Conservation (phyloP, 805 yeast genomes). For the Metschnikowia santaceciliae region DNA sequence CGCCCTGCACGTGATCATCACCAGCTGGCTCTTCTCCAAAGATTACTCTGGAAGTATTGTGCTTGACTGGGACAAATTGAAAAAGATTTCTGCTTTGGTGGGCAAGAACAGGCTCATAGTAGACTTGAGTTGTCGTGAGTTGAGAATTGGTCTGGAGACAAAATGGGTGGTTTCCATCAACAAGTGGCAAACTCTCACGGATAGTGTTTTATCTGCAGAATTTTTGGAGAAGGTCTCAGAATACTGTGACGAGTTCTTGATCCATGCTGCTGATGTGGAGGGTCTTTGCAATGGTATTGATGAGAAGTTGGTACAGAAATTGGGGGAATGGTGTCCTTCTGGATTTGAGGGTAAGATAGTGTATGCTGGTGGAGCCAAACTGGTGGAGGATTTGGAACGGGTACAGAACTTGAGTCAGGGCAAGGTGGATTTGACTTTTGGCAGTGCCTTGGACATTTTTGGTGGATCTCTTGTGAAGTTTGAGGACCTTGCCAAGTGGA, state of each 20-base stretch:
- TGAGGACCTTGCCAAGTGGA: constrained; percentile 71
- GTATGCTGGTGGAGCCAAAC: constrained; percentile 96
- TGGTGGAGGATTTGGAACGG: constrained; percentile 58
- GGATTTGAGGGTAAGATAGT: constrained; percentile 65
- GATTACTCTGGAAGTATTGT: constrained; percentile 39
- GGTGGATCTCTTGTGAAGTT: constrained; percentile 84
- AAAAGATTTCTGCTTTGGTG: constrained; percentile 46
- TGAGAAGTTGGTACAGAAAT: constrained; percentile 60
- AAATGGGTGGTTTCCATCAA: constrained; percentile 96
- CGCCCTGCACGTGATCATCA: constrained; percentile 86
- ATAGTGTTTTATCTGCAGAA: constrained; percentile 48
- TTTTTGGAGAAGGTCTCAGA: constrained; percentile 51
- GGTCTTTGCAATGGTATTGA: constrained; percentile 95
- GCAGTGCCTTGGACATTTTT: constrained; percentile 90
- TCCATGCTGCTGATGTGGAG: constrained; percentile 98
- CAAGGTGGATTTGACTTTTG: constrained; percentile 86
- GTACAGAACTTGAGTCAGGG: constrained; percentile 72
- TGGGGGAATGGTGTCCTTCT: constrained; percentile 72
- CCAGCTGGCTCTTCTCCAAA: constrained; percentile 83
- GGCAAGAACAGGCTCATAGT: constrained; percentile 72
- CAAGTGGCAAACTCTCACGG: constrained; percentile 92
- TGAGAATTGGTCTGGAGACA: constrained; percentile 15
- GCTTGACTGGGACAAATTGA: constrained; percentile 49
- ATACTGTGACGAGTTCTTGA: constrained; percentile 81
- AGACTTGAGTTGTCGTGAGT: constrained; percentile 76